Conservation (phyloP, 2,329 filamentous ascomycete genomes). For the Exophiala viscosa region DNA sequence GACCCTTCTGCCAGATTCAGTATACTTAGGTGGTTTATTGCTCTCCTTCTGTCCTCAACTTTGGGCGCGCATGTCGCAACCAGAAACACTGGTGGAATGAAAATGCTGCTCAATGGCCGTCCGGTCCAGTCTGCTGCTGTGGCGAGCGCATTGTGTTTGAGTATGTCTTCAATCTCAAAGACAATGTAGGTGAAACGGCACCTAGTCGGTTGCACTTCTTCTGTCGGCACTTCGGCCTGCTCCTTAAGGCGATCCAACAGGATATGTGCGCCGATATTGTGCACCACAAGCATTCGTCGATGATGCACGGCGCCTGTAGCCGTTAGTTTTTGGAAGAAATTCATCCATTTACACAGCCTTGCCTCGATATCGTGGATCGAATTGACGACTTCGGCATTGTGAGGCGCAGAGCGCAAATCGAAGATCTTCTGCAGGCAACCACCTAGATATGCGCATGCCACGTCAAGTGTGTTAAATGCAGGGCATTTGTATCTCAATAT, state of each 20-base stretch:
- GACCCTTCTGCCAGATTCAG: conserved; percentile 12
- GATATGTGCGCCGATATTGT: conserved; percentile 14
- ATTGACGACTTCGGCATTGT: conserved; percentile 4
- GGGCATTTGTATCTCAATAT: conserved; percentile 8
- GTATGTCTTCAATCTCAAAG: conserved; percentile 16
- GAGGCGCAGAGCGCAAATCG: neutral
- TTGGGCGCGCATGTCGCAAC: conserved; percentile 7
- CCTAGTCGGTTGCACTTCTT: neutral
- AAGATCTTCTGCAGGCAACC: conserved; percentile 12
- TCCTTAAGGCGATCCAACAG: conserved; percentile 13
- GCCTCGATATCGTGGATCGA: conserved; percentile 12
- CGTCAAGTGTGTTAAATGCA: conserved; percentile 10
- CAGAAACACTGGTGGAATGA: conserved; percentile 17
- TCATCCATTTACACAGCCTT: conserved; percentile 16
- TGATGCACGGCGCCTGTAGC: conserved; percentile 10
- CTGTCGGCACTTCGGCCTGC: neutral
- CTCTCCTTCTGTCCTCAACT: conserved; percentile 6
- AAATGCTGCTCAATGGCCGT: neutral
- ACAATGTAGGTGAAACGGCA: conserved; percentile 14
- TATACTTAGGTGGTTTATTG: conserved; percentile 8
- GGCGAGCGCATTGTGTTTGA: conserved; percentile 5
- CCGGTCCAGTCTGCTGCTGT: neutral
- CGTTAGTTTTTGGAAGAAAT: conserved; percentile 17
- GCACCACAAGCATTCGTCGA: conserved; percentile 16
- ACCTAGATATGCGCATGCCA: conserved; percentile 10